A percentile compares a stretch with the other conserved stretches of the same genome.
phyloP scores from a whole-genome alignment of 1,284 basidiomycete genomes.

The Cryptococcus neoformans region DNA sequence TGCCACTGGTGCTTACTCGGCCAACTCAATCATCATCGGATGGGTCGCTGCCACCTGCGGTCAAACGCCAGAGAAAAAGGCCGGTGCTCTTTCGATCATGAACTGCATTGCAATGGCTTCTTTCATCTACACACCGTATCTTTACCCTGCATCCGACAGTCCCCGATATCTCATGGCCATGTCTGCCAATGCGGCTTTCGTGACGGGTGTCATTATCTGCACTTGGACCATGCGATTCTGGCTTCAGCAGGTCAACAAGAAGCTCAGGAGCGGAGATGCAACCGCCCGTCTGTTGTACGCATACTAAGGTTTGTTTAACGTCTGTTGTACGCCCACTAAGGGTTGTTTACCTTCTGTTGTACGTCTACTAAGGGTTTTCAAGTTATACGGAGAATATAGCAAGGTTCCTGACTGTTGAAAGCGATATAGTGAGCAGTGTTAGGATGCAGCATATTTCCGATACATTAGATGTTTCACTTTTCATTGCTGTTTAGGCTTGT shows the following conservation, averaged over 20 bases:
- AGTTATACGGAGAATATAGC: too few species aligned
- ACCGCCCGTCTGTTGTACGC: constrained; percentile 13
- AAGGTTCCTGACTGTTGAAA: too few species aligned
- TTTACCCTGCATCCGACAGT: constrained; percentile 22
- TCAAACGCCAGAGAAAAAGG: constrained; percentile 37
- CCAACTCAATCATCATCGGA: constrained; percentile 34
- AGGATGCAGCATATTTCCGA: too few species aligned
- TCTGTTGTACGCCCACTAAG: too few species aligned
- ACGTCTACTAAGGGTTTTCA: too few species aligned
- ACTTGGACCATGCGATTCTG: constrained; percentile 12
- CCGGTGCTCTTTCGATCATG: constrained; percentile 27
- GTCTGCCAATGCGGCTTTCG: constrained; percentile 16
- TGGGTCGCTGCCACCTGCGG: constrained; percentile 36
- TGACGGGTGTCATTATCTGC: constrained; percentile 10
- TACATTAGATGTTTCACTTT: too few species aligned
- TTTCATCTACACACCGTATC: constrained; percentile 34
- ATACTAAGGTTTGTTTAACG: background rate
- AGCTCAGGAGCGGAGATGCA: constrained; percentile 2
- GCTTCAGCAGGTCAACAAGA: constrained; percentile 5
- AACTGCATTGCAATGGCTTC: constrained; percentile 22
- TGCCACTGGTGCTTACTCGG: constrained; percentile 30
- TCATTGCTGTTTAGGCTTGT: too few species aligned
- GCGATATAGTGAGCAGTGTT: too few species aligned
- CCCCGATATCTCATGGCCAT: constrained; percentile 23
- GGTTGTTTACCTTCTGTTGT: too few species aligned